Evolutionary conservation across 805 yeast genomes (phyloP), one percentile per base, ranked within the genome.

Genomic region (Zygosaccharomyces siamensis): DNA sequence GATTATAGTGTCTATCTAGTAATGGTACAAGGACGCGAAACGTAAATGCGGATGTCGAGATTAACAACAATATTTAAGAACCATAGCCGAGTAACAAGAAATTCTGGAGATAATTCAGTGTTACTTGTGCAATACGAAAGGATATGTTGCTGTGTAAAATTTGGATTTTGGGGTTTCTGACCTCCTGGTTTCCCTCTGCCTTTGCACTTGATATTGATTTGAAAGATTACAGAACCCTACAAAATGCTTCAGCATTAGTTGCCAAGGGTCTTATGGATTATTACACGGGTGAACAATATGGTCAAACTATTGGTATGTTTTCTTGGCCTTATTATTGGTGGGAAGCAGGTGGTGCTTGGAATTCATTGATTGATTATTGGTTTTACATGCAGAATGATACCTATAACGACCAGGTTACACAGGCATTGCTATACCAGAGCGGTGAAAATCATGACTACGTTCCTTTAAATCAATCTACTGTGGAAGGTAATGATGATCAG

Each of bases 321-420:
- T 72, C 83, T 10, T 71, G 75, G 62, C 98, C 98, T 0, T 90
- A 92, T 74, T 92, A 92, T 75, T 92, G 98, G 99, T 90, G 97
- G 97, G 89, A 89, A 71, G 96, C 97, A 7, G 98, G 98, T 56
- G 95, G 90, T 52, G 96, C 92, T 1, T 89, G 89, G 87, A 96
- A 96, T 7, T 75, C 86, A 16, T 72, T 92, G 76, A 62, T 92
- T 39, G 97, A 89, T 65, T 84, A 86, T 67, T 76, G 88, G 71
- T 81, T 64, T 56, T 83, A 75, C 63, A 79, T 87, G 65, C 78
- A 83, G 33, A 85, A 90, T 64, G 77, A 76, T 54, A 79, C 90
- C 1, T 86, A 80, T 58, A 84, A 77, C 39, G 73, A 74, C 10
- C 49, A 76, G 32, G 75, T 88, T 47, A 75, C 77, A 58, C 71